Base-by-base conservation (phyloP, 176 grass and related monocot genomes). In the Phoenix dactylifera region DNA sequence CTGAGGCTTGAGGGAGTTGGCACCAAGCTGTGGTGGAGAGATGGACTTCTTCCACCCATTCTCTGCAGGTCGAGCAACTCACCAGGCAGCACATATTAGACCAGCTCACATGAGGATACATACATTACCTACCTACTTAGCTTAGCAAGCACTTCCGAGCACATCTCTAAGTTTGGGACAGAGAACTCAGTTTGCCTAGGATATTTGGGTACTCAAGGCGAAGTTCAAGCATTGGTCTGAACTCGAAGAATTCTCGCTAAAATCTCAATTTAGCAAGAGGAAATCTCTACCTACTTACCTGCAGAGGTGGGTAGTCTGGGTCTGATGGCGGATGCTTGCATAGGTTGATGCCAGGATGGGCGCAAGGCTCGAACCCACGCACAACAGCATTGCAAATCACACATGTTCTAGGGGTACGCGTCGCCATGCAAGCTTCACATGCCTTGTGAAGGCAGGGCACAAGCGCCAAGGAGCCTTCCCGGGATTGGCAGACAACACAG, bases 401-500 rank as follows among this genome's bases (percentile, higher is more conserved):
- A 44, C 83, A 86, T 66, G 77, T 60, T 56, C 59, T 81, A 19
- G 77, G 56, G 72, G 76, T 66, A 69, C 54, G 76, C 55, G 63
- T 81, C 73, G 73, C 77, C 77, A 77, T 73, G 69, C 83, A 86
- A 20, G 67, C 70, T 66, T 72, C 77, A 62, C 83, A 86, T 18
- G 77, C 76, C 60, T 70, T 81, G 56, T 86, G 83, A 65, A 74
- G 60, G 74, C 83, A 86, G 0, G 77, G 83, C 15, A 86, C 66
- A 5, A 86, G 77, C 63, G 77, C 63, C 73, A 86, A 65, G 0
- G 24, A 23, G 24, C 73, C 77, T 62, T 77, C 83, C 7, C 59
- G 72, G 53, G 69, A 77, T 68, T 66, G 69, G 51, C 83, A 86
- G 24, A 86, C 64, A 55, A 86, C 74, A 74, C 83, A 81, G 69